Percentiles rank a stretch among this genome's conserved stretches.
phyloP scores from a whole-genome alignment of 2,329 filamentous ascomycete genomes.

The Fusarium nodosum region DNA sequence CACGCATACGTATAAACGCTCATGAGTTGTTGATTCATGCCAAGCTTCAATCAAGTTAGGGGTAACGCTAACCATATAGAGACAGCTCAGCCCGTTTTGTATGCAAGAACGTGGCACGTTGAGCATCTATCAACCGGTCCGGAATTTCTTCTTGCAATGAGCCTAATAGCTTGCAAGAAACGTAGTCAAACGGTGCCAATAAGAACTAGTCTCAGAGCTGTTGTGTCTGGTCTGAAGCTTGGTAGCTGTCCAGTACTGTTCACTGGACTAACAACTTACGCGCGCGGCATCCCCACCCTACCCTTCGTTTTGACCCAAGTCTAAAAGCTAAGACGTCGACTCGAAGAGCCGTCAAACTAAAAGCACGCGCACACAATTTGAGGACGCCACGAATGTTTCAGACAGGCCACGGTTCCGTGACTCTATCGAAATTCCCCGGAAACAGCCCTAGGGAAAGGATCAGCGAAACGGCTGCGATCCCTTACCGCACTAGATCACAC shows the following conservation, averaged over 20 bases:
- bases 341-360: constrained; percentile 17
- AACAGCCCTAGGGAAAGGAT: constrained; percentile 26
- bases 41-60: constrained; percentile 5
- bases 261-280: constrained; percentile 31
- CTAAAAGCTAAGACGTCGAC: constrained; percentile 12
- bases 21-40: constrained; percentile 12
- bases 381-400: constrained; percentile 38
- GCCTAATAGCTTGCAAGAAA: constrained; percentile 4
- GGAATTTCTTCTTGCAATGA: background rate
- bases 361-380: constrained; percentile 17
- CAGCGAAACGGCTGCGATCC: constrained; percentile 35
- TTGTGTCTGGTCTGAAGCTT: constrained; percentile 4
- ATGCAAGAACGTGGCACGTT: constrained; percentile 17
- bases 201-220: constrained; percentile 2
- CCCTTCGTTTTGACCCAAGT: constrained; percentile 16
- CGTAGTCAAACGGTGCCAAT: background rate
- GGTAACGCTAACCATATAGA: constrained; percentile 21
- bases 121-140: background rate
- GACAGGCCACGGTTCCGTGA: constrained; percentile 30
- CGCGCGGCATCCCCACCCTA: constrained; percentile 41
- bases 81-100: constrained; percentile 21
- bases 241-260: constrained; percentile 10
- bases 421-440: constrained; percentile 16
- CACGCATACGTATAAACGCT: background rate
- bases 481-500: constrained; percentile 9